Base-by-base conservation (phyloP, 2,329 filamentous ascomycete genomes). In the Rutstroemia sp. region DNA sequence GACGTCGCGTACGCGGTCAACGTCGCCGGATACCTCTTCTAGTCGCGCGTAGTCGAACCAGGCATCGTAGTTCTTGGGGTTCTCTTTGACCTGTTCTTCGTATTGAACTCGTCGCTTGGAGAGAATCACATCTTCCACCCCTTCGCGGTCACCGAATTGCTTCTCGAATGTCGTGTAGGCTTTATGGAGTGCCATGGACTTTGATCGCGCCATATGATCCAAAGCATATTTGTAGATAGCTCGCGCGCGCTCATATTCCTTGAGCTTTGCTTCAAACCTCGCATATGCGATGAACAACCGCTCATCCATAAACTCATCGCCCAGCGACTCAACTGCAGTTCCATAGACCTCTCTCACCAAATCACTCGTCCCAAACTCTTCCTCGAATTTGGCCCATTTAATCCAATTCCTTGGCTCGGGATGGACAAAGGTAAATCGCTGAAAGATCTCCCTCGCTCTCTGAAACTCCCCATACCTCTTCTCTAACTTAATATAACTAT, bases 161-260 rank as follows among this genome's bases (percentile, higher is more conserved):
- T 99, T 99, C 73, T 99, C 94, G 65, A 99, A 99, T 0, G 89
- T 92, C 0, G 92, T 97, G 71, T 97, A 99, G 14, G 91, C 86
- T 70, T 95, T 95, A 75, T 99, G 92, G 8, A 99, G 79, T 14
- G 80, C 77, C 72, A 87, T 85, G 1, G 92, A 94, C 71, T 87
- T 91, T 12, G 90, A 95, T 21, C 94, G 83, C 10, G 94, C 88
- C 61, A 99, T 81, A 52, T 92, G 87, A 71, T 99, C 94, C 6
- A 99, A 76, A 23, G 92, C 92, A 69, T 95, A 96, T 69, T 96
- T 96, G 79, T 95, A 99, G 65, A 99, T 97, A 34, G 92, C 92
- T 60, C 94, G 79, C 3, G 92, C 87, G 7, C 94, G 87, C 71
- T 97, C 92, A 68, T 94, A 92, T 72, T 99, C 94, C 72, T 96